phyloP scores from a whole-genome alignment of 2,329 filamentous ascomycete species.

The Neurospora sp. region DNA sequence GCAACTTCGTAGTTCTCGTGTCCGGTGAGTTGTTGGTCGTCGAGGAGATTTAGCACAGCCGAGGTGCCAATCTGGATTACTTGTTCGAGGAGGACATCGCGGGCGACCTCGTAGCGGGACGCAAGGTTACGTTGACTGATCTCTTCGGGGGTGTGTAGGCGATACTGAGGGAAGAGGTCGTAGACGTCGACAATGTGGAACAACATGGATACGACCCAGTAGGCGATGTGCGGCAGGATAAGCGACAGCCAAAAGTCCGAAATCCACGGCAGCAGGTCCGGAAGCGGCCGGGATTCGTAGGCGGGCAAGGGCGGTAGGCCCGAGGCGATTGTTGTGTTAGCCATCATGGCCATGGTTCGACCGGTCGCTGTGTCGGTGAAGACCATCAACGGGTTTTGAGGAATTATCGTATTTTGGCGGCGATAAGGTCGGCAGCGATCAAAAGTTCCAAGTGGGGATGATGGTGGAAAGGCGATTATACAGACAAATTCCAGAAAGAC shows the following conservation, averaged over 20 bases:
- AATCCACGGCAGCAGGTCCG: constrained; percentile 65
- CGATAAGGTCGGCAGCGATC: not conserved
- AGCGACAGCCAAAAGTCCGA: constrained; percentile 74
- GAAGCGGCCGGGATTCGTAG: constrained; percentile 63
- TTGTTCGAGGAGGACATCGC: constrained; percentile 88
- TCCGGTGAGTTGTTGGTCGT: constrained; percentile 64
- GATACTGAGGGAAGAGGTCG: constrained; percentile 83
- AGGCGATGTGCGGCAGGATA: constrained; percentile 68
- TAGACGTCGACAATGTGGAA: constrained; percentile 83
- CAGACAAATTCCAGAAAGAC: not conserved
- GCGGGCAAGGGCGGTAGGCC: constrained; percentile 75
- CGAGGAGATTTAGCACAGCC: constrained; percentile 57
- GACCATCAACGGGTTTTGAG: not conserved
- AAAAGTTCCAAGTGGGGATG: not conserved
- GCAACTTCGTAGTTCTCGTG: constrained; percentile 79
- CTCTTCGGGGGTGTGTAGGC: constrained; percentile 89
- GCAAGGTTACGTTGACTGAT: constrained; percentile 81
- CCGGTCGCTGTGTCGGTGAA: constrained; percentile 1
- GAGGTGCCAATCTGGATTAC: constrained; percentile 73
- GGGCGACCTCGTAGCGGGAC: constrained; percentile 72
- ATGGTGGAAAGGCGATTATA: not conserved
- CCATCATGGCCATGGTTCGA: constrained; percentile 23
- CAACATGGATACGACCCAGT: constrained; percentile 77
- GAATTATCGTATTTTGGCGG: not conserved
- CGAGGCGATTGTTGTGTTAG: constrained; percentile 44